These are phyloP conservation scores for Colletotrichum sp. DNA, from an alignment of 2,329 filamentous ascomycete species.

Conservation along the genomic window DNA sequence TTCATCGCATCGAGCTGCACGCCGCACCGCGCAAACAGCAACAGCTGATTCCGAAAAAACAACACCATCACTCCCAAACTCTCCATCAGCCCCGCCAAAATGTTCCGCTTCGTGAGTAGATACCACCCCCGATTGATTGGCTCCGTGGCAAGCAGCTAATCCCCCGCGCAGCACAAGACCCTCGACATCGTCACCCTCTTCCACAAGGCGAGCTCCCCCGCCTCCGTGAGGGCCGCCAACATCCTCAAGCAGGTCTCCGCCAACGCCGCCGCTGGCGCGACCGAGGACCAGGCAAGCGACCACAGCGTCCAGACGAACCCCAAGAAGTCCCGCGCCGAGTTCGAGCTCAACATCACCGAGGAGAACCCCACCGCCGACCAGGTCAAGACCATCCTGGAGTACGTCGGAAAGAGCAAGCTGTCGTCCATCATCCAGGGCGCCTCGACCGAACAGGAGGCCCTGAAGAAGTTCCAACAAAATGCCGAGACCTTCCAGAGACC, in stretches of 20 bases:
- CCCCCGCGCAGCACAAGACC: conserved; percentile 67
- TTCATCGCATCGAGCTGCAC: conserved; percentile 12
- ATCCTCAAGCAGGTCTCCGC: conserved; percentile 83
- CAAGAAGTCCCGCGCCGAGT: conserved; percentile 64
- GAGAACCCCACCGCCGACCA: conserved; percentile 81
- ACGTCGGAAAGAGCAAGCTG: conserved; percentile 70
- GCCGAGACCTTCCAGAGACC: conserved; percentile 74
- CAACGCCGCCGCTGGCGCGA: conserved; percentile 69
- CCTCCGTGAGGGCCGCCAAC: conserved; percentile 75
- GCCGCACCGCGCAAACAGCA: not conserved
- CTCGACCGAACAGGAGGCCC: conserved; percentile 73
- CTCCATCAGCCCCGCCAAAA: conserved; percentile 29
- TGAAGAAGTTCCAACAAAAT: conserved; percentile 78
- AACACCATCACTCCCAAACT: not conserved
- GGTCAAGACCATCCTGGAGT: conserved; percentile 82
- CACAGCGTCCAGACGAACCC: conserved; percentile 63
- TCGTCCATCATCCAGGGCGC: conserved; percentile 74
- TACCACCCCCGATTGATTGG: not conserved
- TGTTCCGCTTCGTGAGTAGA: conserved; percentile 53
- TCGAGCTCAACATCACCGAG: conserved; percentile 87
- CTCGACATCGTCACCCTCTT: conserved; percentile 96
- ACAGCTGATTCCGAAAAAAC: not conserved
- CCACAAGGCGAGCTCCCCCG: conserved; percentile 78
- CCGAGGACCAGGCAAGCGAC: conserved; percentile 76
- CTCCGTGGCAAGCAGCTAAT: conserved; percentile 16